Conservation (phyloP, 441 rosid genomes). For the Mallotus japonicus region DNA sequence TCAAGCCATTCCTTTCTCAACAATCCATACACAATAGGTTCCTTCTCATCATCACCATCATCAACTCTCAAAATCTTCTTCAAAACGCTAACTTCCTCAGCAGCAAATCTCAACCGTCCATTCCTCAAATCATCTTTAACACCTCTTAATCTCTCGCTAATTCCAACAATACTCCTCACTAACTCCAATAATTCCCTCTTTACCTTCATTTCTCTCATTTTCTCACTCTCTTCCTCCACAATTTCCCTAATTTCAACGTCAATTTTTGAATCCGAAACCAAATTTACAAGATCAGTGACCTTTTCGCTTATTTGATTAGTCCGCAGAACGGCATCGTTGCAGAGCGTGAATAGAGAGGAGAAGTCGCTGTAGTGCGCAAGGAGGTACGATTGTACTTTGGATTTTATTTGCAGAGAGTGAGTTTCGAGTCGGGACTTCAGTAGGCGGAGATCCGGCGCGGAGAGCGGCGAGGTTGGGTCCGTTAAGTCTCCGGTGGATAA, state of each 20-base stretch:
- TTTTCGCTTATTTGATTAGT: constrained; percentile 43
- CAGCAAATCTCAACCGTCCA: constrained; percentile 64
- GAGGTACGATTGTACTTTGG: constrained; percentile 84
- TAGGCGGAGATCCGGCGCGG: constrained; percentile 98
- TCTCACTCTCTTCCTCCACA: constrained; percentile 54
- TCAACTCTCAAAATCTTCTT: constrained; percentile 64
- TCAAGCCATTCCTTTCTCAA: constrained; percentile 73
- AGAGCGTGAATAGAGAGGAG: constrained; percentile 73
- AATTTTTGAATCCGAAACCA: constrained; percentile 58
- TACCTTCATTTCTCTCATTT: constrained; percentile 53
- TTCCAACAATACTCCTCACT: constrained; percentile 54
- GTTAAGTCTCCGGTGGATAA: constrained; percentile 75
- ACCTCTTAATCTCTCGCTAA: constrained; percentile 62
- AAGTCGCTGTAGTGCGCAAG: constrained; percentile 73
- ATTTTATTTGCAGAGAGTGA: constrained; percentile 82
- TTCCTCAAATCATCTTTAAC: constrained; percentile 51
- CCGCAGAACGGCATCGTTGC: constrained; percentile 60
- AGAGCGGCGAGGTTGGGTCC: constrained; percentile 74
- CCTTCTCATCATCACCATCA: constrained; percentile 52
- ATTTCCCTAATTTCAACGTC: constrained; percentile 63
- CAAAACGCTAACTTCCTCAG: constrained; percentile 69
- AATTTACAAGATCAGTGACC: constrained; percentile 42
- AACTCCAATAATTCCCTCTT: constrained; percentile 64
- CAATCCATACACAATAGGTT: constrained; percentile 69
- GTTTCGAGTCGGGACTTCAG: constrained; percentile 74